A percentile compares a stretch with the other conserved stretches of the same genome.
Evolutionary conservation across 2,329 filamentous ascomycete species (phyloP).

Genomic region (Fusarium phyllophilum): DNA sequence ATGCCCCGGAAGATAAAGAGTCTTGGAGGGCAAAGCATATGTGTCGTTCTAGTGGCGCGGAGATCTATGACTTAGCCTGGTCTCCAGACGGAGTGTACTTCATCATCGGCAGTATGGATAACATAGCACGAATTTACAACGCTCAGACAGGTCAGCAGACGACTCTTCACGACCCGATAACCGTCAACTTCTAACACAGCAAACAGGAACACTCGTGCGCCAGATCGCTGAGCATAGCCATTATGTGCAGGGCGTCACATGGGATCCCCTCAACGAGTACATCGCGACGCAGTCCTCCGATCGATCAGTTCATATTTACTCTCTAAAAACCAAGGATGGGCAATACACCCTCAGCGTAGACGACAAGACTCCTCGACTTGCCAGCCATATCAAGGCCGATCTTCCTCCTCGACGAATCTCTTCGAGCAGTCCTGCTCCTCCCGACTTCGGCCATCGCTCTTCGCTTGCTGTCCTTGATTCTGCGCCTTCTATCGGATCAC

Average conservation of each 20-base stretch:
- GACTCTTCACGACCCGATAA: background rate
- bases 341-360: slow-evolving; percentile 81
- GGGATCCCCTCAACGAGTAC: slow-evolving; percentile 98
- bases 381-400: slow-evolving; percentile 83
- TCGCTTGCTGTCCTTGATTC: slow-evolving; percentile 67
- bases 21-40: slow-evolving; percentile 97
- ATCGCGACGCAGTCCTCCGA: slow-evolving; percentile 98
- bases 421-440: slow-evolving; percentile 90
- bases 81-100: slow-evolving; percentile 97
- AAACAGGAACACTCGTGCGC: slow-evolving; percentile 72
- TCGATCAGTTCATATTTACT: slow-evolving; percentile 97
- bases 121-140: slow-evolving; percentile 96
- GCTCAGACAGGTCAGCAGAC: slow-evolving; percentile 79
- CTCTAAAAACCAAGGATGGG: slow-evolving; percentile 93
- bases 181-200: slow-evolving; percentile 5
- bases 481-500: slow-evolving; percentile 75
- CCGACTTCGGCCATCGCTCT: slow-evolving; percentile 77
- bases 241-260: slow-evolving; percentile 97
- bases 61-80: slow-evolving; percentile 99
- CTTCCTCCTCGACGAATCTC: slow-evolving; percentile 91
- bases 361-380: slow-evolving; percentile 79
- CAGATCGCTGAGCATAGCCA: slow-evolving; percentile 98
- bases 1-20: slow-evolving; percentile 91
- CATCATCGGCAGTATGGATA: slow-evolving; percentile 99
- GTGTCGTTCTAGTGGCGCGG: slow-evolving; percentile 92